phyloP scores from a whole-genome alignment of 805 yeast genomes.

The Grigorovia humatica region DNA sequence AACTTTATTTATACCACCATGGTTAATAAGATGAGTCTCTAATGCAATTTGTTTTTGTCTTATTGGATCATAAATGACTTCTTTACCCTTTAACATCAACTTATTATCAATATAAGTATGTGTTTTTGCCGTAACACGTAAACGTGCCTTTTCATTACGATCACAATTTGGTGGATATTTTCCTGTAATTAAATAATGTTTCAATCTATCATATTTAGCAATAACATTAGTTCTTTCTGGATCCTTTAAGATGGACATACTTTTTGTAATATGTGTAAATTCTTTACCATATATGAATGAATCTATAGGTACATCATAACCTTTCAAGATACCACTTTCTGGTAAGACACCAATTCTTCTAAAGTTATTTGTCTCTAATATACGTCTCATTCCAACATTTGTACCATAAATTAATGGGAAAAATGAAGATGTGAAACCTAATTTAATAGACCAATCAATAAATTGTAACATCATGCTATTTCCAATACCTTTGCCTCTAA shows the following conservation, averaged over 20 bases:
- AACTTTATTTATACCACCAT: constrained; percentile 83
- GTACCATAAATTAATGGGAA: constrained; percentile 85
- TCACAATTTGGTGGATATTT: constrained; percentile 75
- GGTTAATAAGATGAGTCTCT: constrained; percentile 57
- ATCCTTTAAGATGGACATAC: constrained; percentile 23
- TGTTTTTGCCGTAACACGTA: constrained; percentile 63
- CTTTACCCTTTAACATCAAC: constrained; percentile 64
- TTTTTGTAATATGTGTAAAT: constrained; percentile 39
- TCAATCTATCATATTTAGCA: constrained; percentile 63
- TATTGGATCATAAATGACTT: constrained; percentile 69
- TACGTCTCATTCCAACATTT: constrained; percentile 69
- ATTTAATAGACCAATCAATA: constrained; percentile 80
- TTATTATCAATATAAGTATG: constrained; percentile 64
- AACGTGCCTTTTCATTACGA: constrained; percentile 78
- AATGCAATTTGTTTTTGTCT: constrained; percentile 67
- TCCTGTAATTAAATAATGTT: constrained; percentile 71
- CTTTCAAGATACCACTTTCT: constrained; percentile 82
- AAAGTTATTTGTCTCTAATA: constrained; percentile 69
- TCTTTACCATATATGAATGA: constrained; percentile 79
- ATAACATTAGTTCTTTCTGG: constrained; percentile 20
- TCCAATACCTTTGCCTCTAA: constrained; percentile 87
- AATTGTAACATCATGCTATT: constrained; percentile 73
- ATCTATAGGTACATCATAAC: constrained; percentile 77
- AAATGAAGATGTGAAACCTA: constrained; percentile 77
- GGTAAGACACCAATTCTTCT: constrained; percentile 69